Percentiles rank a stretch among this genome's conserved stretches.
Conservation (phyloP, 106 monocot species). For the Chionographis japonica region DNA sequence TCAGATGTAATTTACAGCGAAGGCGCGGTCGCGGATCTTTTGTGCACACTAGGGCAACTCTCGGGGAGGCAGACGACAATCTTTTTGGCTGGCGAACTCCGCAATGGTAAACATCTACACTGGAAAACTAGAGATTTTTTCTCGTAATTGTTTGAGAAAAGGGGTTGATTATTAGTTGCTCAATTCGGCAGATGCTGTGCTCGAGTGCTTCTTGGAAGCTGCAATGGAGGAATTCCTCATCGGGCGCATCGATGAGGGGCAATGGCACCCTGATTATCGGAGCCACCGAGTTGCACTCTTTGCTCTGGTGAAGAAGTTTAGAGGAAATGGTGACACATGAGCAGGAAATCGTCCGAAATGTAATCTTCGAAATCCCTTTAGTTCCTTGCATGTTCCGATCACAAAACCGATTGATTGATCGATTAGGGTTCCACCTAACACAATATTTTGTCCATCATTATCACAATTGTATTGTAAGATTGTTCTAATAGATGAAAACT, state of each 20-base stretch:
- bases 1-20: conserved; percentile 96
- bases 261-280: conserved; percentile 88
- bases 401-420: too few relatives aligned
- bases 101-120: conserved; percentile 43
- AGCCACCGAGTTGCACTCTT: conserved; percentile 72
- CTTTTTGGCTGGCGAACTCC: conserved; percentile 77
- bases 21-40: conserved; percentile 59
- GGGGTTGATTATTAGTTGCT: not conserved
- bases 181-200: conserved; percentile 56
- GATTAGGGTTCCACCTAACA: too few relatives aligned
- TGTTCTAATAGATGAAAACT: too few relatives aligned
- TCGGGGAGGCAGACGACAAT: conserved; percentile 68
- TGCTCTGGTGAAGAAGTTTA: conserved; percentile 54
- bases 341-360: too few relatives aligned
- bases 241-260: conserved; percentile 72
- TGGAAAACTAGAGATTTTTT: not conserved
- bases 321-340: not conserved
- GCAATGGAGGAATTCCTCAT: conserved; percentile 72
- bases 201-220: conserved; percentile 84
- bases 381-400: too few relatives aligned
- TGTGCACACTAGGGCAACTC: conserved; percentile 60
- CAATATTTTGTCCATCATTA: too few relatives aligned
- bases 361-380: too few relatives aligned
- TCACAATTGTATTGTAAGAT: too few relatives aligned
- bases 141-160: not conserved